Conservation (phyloP, 768 basidiomycete genomes). For the Boletus huronensis region DNA sequence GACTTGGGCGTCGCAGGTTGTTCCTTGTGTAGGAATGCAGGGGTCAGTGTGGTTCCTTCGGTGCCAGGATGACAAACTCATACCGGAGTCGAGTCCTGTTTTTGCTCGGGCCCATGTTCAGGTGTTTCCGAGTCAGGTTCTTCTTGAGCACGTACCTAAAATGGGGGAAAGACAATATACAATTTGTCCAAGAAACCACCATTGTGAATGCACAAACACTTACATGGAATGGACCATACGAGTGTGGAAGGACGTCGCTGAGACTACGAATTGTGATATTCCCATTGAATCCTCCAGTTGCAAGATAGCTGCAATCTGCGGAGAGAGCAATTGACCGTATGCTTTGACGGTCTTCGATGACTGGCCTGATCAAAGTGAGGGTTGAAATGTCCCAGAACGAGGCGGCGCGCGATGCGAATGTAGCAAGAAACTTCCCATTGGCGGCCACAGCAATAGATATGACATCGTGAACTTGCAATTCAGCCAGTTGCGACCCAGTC, state of each 20-base stretch:
- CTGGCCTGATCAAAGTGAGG: not conserved
- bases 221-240: not conserved
- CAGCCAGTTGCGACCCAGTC: not conserved
- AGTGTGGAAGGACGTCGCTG: not conserved
- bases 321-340: constrained; percentile 1
- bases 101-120: no score
- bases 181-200: not conserved
- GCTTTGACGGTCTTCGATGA: not conserved
- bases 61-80: not conserved
- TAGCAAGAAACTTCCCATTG: not conserved
- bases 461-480: not conserved
- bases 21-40: not conserved
- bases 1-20: not conserved
- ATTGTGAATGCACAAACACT: not conserved
- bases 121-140: no score
- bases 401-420: not conserved
- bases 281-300: not conserved
- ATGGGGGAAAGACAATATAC: not conserved
- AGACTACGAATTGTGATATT: not conserved
- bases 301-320: not conserved
- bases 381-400: not conserved
- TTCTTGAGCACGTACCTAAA: not conserved
- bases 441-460: not conserved
- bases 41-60: not conserved
- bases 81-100: not conserved